Conservation (phyloP, 495 filamentous ascomycete genomes). For the Lasiosphaeria miniovina region DNA sequence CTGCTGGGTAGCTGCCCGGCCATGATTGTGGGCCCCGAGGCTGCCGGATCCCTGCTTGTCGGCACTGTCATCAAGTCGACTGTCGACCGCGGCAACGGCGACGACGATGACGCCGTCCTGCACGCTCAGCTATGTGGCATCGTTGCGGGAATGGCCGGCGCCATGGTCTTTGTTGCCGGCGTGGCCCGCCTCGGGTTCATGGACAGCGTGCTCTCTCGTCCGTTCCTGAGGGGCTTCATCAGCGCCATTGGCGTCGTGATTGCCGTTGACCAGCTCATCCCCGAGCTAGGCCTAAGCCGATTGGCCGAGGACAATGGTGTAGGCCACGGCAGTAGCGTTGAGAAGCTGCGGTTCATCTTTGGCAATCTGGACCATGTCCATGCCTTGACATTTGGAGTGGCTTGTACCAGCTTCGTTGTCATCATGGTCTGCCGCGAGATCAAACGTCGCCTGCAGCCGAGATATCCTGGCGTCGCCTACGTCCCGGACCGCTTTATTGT, state of each 20-base stretch:
- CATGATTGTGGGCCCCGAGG: constrained; percentile 95
- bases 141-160: constrained; percentile 80
- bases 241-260: constrained; percentile 95
- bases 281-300: constrained; percentile 75
- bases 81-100: constrained; percentile 64
- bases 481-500: constrained; percentile 90
- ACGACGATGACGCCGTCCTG: constrained; percentile 65
- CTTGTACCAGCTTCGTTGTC: constrained; percentile 74
- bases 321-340: constrained; percentile 76
- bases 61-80: constrained; percentile 80
- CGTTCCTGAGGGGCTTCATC: constrained; percentile 93
- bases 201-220: constrained; percentile 88
- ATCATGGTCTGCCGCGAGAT: constrained; percentile 84
- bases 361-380: constrained; percentile 64
- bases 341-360: constrained; percentile 79
- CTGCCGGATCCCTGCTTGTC: constrained; percentile 85
- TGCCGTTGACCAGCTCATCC: constrained; percentile 88
- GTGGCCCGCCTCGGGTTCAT: constrained; percentile 85
- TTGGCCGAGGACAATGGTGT: constrained; percentile 57
- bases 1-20: constrained; percentile 85
- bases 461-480: constrained; percentile 79
- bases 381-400: constrained; percentile 68
- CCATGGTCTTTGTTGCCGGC: constrained; percentile 81
- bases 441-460: constrained; percentile 78
- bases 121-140: constrained; percentile 86